Evolutionary conservation across 2,329 filamentous ascomycete genomes (phyloP).

Genomic region (Colletotrichum sp.): DNA sequence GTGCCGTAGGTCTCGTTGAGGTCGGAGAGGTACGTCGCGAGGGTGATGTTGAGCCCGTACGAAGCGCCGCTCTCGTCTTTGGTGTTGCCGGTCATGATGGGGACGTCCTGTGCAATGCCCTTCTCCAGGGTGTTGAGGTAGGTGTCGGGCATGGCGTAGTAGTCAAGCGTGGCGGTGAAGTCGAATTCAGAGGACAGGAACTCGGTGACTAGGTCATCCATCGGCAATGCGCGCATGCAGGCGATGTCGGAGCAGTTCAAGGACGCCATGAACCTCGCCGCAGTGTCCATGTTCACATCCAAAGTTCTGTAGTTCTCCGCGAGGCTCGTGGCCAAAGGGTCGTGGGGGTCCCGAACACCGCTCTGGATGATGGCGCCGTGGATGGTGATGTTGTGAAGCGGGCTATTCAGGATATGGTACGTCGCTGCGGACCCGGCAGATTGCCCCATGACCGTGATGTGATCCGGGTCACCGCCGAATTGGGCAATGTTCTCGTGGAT

Average conservation of each 20-base stretch:
- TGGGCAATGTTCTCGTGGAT: background rate
- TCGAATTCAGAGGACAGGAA: background rate
- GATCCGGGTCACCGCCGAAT: background rate
- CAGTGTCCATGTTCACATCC: background rate
- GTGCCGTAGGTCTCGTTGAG: background rate
- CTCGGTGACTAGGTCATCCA: background rate
- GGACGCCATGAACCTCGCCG: background rate
- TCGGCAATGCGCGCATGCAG: background rate
- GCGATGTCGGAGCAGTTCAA: background rate
- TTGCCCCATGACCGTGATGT: background rate
- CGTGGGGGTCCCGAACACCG: background rate
- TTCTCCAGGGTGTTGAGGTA: background rate
- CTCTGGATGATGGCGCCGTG: background rate
- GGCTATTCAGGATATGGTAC: background rate
- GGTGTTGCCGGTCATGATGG: background rate
- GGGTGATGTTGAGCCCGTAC: background rate
- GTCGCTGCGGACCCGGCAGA: background rate
- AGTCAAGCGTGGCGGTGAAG: slow-evolving; percentile 22
- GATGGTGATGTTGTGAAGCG: background rate
- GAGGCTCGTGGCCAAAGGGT: background rate
- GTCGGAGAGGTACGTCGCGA: background rate
- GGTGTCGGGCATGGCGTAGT: background rate
- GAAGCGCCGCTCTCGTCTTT: background rate
- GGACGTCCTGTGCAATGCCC: slow-evolving; percentile 24
- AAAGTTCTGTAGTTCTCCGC: background rate